Base-by-base conservation (phyloP, 257 asterid species). In the Solanum commersonii region DNA sequence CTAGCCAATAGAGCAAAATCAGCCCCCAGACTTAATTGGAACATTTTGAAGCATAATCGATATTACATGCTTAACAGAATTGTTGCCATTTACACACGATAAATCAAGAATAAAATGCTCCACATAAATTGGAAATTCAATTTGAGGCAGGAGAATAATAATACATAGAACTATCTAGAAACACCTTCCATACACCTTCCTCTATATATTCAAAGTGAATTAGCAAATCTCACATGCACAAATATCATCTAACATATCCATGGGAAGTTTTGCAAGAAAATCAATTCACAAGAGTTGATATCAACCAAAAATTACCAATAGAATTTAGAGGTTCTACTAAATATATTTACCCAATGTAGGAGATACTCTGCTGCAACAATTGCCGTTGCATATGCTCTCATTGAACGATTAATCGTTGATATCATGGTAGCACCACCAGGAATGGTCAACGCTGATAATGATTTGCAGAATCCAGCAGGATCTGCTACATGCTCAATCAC, bases 401-500 rank as follows among this genome's bases (percentile, higher is more conserved):
- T 92, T 79, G 99, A 95, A 38, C 98, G 98, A 90, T 97, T 97
- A 81, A 95, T 91, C 5, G 99, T 95, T 65, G 99, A 97, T 89
- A 96, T 93, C 81, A 97, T 79, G 52, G 95, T 94, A 88, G 98
- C 99, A 81, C 99, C 99, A 60, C 91, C 91, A 83, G 88, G 74
- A 65, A 74, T 87, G 81, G 95, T 93, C 94, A 97, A 90, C 59
- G 94, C 96, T 27, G 99, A 96, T 91, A 97, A 87, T 52, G 99
- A 97, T 90, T 94, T 92, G 94, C 99, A 94, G 92, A 97, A 97
- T 46, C 94, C 98, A 71, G 95, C 92, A 79, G 99, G 98, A 90
- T 95, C 88, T 16, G 98, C 96, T 31, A 97, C 99, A 82, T 97
- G 99, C 93, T 97, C 99, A 85, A 97, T 97, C 87, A 97, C 99